Evolutionary conservation across 139 green algal species (phyloP), one percentile per base, ranked within the genome.

Genomic region (Yamagishiella unicocca): DNA sequence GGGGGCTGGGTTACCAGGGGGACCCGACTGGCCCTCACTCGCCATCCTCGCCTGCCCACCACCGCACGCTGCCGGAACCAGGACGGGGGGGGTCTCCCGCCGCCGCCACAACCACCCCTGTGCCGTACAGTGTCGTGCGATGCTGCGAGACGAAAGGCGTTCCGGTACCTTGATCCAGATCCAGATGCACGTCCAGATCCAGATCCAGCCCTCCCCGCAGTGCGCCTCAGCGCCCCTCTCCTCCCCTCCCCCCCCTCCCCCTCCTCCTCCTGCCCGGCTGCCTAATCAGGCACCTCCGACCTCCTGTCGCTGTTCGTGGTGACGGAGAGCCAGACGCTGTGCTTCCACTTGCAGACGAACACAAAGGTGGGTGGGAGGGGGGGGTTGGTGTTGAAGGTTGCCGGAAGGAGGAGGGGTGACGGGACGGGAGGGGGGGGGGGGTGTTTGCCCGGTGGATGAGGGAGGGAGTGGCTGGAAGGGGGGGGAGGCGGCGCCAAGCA

Each of bases 311-410:
- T 97, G 46, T 97, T 93, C 54, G 93, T 90, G 14, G 92, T 96
- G 40, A 95, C 94, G 0, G 93, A 96, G 91, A 91, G 89, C 1
- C 92, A 96, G 87, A 95, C 93, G 24, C 82, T 95, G 43, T 82
- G 64, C 17, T 93, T 94, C 82, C 85, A 90, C 61, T 33, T 96
- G 37, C 85, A 90, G 75, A 91, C 85, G 21, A 67, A 66, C 37
- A 83, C 46, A 21, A 94, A 93, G 53, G 79, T 87, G n/a, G 12
- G 85, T 31, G 35, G 35, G 67, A 25, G 67, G 67, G 37, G n/a
- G 22, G 67, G 67, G 33, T 1, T 9, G 24, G 58, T 14, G 58
- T 6, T 35, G 58, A 31, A 22, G 58, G 24, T 14, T 29, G 58
- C 17, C 6, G 58, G 58, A 33, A 67, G 7, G 19, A 24, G 33